A percentile compares a stretch with the other conserved stretches of the same genome.
These are phyloP conservation scores for Artomyces pyxidatus DNA, from an alignment of 768 basidiomycete genomes.

Conservation along the genomic window DNA sequence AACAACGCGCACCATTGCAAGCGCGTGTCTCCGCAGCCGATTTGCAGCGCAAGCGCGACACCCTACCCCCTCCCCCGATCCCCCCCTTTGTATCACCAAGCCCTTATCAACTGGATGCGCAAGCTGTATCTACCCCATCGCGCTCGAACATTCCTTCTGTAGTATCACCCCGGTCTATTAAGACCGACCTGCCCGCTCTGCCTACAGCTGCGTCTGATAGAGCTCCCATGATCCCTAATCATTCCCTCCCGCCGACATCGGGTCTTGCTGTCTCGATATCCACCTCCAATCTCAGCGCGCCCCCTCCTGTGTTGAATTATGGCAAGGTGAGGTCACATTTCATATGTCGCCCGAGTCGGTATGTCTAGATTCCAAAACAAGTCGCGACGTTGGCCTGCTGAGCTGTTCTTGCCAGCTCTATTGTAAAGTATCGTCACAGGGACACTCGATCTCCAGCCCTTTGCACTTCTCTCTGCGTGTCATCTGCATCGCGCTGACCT, in stretches of 20 bases:
- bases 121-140: neutral
- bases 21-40: neutral
- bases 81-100: slow-evolving; percentile 1
- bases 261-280: neutral
- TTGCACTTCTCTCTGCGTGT: neutral
- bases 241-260: neutral
- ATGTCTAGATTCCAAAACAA: neutral
- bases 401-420: no score
- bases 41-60: slow-evolving; percentile 1
- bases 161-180: neutral
- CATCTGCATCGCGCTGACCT: neutral
- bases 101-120: neutral
- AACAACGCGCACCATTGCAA: neutral
- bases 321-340: neutral
- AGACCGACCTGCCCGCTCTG: neutral
- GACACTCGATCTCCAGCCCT: neutral
- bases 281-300: neutral
- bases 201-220: neutral
- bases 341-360: neutral
- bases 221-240: neutral
- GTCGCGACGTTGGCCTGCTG: no score
- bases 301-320: neutral
- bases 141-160: neutral
- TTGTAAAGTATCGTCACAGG: neutral
- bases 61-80: slow-evolving; percentile 6